phyloP scores from a whole-genome alignment of 2,329 filamentous ascomycete species.

The Onygena corvina region DNA sequence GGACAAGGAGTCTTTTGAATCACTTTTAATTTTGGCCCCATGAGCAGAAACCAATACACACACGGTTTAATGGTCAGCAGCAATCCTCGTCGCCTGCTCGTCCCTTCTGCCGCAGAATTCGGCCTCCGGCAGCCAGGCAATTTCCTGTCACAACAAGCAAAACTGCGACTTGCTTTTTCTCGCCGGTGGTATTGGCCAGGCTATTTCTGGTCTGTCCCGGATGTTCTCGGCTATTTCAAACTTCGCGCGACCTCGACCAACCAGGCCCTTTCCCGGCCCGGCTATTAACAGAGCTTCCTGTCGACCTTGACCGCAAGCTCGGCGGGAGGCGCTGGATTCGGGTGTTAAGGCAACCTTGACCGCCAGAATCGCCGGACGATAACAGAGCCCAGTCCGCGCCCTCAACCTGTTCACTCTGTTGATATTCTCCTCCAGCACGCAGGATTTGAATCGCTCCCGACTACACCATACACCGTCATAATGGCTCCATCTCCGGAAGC shows the following conservation, averaged over 20 bases:
- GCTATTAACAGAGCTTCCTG: not conserved
- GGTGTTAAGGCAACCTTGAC: not conserved
- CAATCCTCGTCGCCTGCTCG: not conserved
- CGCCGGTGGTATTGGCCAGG: constrained; percentile 1
- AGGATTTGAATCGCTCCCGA: too few relatives aligned
- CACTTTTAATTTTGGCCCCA: not conserved
- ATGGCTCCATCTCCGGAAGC: constrained; percentile 13
- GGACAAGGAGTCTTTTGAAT: not conserved
- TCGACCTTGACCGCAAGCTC: not conserved
- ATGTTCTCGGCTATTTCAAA: constrained; percentile 10
- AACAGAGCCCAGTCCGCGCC: not conserved
- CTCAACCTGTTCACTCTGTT: not conserved
- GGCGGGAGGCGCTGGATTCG: not conserved
- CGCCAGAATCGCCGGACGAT: not conserved
- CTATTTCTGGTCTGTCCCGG: constrained; percentile 10
- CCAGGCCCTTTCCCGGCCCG: constrained; percentile 8
- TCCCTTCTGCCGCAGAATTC: not conserved
- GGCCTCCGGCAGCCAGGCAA: constrained; percentile 4
- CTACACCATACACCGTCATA: not conserved
- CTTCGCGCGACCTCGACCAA: constrained; percentile 1
- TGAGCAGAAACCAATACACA: not conserved
- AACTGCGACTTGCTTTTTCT: not conserved
- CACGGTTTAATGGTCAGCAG: constrained; percentile 1
- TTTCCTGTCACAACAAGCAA: not conserved
- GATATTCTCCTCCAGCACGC: not conserved